A percentile compares a stretch with the other conserved stretches of the same genome.
Conservation (phyloP, 345 rosid genomes). For the Hibiscus mutabilis region DNA sequence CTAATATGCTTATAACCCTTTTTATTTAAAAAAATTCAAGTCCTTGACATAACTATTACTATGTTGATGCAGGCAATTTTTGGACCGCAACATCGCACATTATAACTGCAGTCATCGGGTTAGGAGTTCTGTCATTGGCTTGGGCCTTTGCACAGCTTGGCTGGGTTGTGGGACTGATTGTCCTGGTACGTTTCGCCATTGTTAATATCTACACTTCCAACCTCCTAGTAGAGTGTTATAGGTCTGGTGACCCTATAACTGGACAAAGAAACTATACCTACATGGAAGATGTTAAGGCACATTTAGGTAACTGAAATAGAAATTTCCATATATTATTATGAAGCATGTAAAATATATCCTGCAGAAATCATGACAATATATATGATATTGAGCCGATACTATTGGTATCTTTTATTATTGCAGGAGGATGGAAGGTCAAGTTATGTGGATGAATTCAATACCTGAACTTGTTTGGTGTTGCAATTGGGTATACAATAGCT, state of each 20-base stretch:
- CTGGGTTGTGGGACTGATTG: constrained; percentile 35
- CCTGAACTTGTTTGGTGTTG: constrained; percentile 19
- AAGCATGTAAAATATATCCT: background rate
- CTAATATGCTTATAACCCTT: background rate
- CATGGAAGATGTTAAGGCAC: constrained; percentile 25
- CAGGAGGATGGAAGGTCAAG: constrained; percentile 17
- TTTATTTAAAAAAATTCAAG: background rate
- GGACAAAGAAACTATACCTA: constrained; percentile 31
- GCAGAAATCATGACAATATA: background rate
- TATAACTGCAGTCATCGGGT: constrained; percentile 43
- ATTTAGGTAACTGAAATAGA: constrained; percentile 20
- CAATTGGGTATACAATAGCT: constrained; percentile 35
- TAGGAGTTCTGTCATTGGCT: constrained; percentile 36
- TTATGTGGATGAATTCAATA: constrained; percentile 23
- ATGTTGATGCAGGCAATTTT: constrained; percentile 20
- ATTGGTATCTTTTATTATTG: background rate
- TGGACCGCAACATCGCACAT: constrained; percentile 40
- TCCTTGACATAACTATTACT: background rate
- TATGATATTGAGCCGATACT: background rate
- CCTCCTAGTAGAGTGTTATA: constrained; percentile 22
- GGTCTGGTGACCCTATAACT: constrained; percentile 30
- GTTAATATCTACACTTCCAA: constrained; percentile 28
- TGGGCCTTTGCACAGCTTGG: constrained; percentile 43
- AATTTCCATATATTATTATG: too few species aligned
- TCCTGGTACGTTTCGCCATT: constrained; percentile 19